These are phyloP conservation scores for Hyaloscypha variabilis DNA, from an alignment of 495 filamentous ascomycete species.

Conservation along the genomic window DNA sequence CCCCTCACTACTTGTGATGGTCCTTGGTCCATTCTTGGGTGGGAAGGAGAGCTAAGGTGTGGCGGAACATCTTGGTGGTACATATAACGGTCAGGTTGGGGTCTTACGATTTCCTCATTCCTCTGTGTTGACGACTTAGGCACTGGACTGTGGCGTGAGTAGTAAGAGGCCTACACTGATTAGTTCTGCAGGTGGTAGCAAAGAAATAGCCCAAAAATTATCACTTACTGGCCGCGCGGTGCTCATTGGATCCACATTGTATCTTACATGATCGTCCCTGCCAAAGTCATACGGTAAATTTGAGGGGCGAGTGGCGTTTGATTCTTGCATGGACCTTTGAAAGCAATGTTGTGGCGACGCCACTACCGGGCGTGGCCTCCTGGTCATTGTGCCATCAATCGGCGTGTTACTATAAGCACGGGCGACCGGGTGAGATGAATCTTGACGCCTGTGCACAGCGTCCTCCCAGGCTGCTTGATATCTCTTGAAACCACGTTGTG, in stretches of 20 bases:
- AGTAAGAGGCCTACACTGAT: constrained; percentile 20
- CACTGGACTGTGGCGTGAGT: constrained; percentile 18
- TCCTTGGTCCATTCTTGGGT: constrained; percentile 18
- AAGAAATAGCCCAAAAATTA: background rate
- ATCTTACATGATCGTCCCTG: background rate
- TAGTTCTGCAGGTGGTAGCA: constrained; percentile 19
- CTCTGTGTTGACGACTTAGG: constrained; percentile 9
- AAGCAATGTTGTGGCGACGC: background rate
- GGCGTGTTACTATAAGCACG: background rate
- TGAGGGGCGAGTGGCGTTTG: too few relatives aligned
- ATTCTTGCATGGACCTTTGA: background rate
- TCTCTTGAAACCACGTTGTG: constrained; percentile 40
- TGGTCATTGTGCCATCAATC: background rate
- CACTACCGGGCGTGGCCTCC: background rate
- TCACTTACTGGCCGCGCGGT: constrained; percentile 20
- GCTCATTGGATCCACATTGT: background rate
- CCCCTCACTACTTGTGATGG: constrained; percentile 33
- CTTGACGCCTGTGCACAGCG: constrained; percentile 36
- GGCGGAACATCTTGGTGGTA: constrained; percentile 23
- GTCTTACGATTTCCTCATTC: constrained; percentile 31
- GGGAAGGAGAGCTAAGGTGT: constrained; percentile 13
- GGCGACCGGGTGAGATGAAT: background rate
- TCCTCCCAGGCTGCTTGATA: constrained; percentile 43
- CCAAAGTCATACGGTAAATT: background rate
- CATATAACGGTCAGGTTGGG: constrained; percentile 19